phyloP scores from a whole-genome alignment of 164 flowering plant genomes.

The Protea cynaroides region DNA sequence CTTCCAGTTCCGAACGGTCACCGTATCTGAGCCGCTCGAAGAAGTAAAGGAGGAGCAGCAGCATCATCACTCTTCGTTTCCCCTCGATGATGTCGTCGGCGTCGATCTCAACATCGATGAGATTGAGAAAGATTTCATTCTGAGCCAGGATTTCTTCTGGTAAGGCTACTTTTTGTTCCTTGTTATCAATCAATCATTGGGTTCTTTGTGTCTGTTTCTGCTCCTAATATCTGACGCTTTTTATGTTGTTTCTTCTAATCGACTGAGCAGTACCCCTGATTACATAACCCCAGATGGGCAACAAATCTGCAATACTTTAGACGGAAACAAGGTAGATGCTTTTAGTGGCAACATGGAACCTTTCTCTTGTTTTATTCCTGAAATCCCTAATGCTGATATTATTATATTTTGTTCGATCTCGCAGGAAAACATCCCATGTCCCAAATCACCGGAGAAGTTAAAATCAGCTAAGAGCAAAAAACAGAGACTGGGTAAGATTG shows the following conservation, averaged over 20 bases:
- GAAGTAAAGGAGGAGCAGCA: background rate
- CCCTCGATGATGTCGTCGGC: conserved; percentile 4
- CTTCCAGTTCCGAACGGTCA: conserved; percentile 40
- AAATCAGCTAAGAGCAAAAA: conserved; percentile 49
- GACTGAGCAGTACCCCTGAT: conserved; percentile 76
- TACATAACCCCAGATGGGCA: conserved; percentile 87
- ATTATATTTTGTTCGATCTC: background rate
- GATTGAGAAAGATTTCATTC: conserved; percentile 67
- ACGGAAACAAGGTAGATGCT: conserved; percentile 50
- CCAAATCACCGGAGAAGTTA: conserved; percentile 75
- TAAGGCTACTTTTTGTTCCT: conserved; percentile 9
- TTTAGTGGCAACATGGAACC: background rate
- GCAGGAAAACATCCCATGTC: conserved; percentile 70
- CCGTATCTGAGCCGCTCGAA: conserved; percentile 19
- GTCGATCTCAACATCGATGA: conserved; percentile 34
- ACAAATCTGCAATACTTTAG: conserved; percentile 29
- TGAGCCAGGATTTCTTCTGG: conserved; percentile 98
- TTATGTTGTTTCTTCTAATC: conserved; percentile 1
- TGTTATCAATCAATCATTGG: background rate
- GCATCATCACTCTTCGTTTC: conserved; percentile 7
- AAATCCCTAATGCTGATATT: background rate
- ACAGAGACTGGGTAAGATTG: conserved; percentile 45
- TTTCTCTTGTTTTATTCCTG: background rate
- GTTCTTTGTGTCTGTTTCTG: too few relatives aligned
- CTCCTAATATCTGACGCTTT: background rate